phyloP scores from a whole-genome alignment of 1,284 basidiomycete genomes.

The Pyrrhoderma noxium region DNA sequence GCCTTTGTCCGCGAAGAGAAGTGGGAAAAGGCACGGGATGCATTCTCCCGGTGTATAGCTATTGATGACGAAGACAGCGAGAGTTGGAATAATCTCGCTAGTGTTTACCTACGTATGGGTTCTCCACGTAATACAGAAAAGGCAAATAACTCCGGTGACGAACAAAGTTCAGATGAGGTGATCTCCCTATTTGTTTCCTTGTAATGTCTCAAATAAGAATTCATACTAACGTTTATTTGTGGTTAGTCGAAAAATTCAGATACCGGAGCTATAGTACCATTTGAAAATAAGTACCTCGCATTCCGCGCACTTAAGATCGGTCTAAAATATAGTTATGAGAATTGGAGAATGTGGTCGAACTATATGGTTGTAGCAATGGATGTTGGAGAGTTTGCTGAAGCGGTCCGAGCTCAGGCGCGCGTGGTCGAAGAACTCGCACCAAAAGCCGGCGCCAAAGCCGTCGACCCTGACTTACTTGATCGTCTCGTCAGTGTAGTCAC shows the following conservation, averaged over 20 bases:
- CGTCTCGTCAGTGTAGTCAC: constrained; percentile 82
- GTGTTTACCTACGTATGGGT: constrained; percentile 83
- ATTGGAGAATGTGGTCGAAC: constrained; percentile 98
- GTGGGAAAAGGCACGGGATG: constrained; percentile 79
- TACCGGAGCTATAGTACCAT: constrained; percentile 35
- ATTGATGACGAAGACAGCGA: constrained; percentile 96
- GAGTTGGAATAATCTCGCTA: constrained; percentile 98
- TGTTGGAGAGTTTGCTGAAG: constrained; percentile 87
- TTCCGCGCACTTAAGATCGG: constrained; percentile 94
- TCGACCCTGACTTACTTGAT: constrained; percentile 85
- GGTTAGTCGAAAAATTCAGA: constrained; percentile 10
- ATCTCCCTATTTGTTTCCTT: neutral
- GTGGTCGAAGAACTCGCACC: constrained; percentile 77
- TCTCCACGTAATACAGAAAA: constrained; percentile 24
- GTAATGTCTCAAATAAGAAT: neutral
- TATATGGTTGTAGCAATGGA: constrained; percentile 94
- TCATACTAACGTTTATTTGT: neutral
- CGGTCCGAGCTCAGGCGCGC: constrained; percentile 75
- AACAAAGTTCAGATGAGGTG: constrained; percentile 22
- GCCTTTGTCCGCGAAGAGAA: constrained; percentile 73
- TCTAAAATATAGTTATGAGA: constrained; percentile 77
- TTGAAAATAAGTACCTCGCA: constrained; percentile 77
- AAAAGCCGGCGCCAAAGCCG: constrained; percentile 49
- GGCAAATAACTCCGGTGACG: constrained; percentile 21
- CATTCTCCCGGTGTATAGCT: constrained; percentile 80